Percentiles rank a stretch among this genome's conserved stretches.
Conservation (phyloP, 1,284 basidiomycete species). For the Cryptococcus wingfieldii region DNA sequence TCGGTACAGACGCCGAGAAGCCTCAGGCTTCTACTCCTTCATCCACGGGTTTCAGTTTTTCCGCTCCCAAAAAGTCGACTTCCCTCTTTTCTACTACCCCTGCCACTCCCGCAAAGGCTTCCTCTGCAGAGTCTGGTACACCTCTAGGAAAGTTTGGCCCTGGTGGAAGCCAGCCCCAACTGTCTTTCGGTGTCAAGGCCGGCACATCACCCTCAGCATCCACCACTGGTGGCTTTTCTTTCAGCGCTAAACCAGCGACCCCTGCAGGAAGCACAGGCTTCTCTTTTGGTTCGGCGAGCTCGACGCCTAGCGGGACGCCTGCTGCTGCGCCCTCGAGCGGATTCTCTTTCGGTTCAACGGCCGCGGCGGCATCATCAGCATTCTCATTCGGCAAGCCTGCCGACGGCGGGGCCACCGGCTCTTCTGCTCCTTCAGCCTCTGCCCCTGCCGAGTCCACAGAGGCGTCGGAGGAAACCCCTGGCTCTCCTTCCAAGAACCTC, state of each 20-base stretch:
- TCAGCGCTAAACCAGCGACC: conserved; percentile 9
- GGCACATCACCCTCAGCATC: conserved; percentile 17
- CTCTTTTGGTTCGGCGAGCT: conserved; percentile 32
- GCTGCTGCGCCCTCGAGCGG: conserved; percentile 16
- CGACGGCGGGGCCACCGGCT: background rate
- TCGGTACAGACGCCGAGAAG: conserved; percentile 13
- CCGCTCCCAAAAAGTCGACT: conserved; percentile 10
- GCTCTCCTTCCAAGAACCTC: conserved; percentile 29
- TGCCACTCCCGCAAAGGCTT: conserved; percentile 31
- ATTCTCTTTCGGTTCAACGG: conserved; percentile 28
- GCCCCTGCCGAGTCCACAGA: conserved; percentile 19
- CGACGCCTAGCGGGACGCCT: conserved; percentile 23
- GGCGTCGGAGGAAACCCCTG: conserved; percentile 17
- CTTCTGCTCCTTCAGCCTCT: conserved; percentile 17
- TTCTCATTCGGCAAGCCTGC: background rate
- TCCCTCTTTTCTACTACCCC: conserved; percentile 40
- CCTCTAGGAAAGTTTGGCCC: conserved; percentile 43
- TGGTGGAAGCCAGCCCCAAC: conserved; percentile 32
- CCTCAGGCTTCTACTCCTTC: conserved; percentile 4
- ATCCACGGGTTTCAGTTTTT: background rate
- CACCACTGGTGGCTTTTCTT: conserved; percentile 10
- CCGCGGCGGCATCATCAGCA: conserved; percentile 4
- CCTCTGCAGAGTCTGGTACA: conserved; percentile 30
- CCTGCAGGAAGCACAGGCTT: conserved; percentile 18
- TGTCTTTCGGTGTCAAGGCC: conserved; percentile 33